phyloP scores from a whole-genome alignment of 306 rosid species.

The Acacia crassicarpa region DNA sequence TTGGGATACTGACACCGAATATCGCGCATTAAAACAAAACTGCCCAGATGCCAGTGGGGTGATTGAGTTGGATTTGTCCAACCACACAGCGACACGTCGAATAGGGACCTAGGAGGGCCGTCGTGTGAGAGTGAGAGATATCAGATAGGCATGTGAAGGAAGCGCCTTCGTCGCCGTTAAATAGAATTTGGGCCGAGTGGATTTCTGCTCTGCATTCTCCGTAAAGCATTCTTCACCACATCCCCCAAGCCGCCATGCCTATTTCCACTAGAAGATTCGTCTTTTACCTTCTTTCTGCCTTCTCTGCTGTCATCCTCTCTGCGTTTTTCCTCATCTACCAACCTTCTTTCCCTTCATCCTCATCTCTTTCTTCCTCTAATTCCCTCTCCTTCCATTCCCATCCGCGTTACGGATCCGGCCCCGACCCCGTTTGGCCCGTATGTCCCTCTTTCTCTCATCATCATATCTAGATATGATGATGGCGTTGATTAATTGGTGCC shows the following conservation, averaged over 20 bases:
- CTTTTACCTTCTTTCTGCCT: slow-evolving; percentile 56
- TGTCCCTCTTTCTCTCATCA: neutral
- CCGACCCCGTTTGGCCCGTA: slow-evolving; percentile 75
- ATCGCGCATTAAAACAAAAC: too few relatives aligned
- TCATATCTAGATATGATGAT: neutral
- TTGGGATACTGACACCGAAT: too few relatives aligned
- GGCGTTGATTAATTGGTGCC: neutral
- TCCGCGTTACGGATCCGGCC: slow-evolving; percentile 18
- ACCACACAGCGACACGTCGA: too few relatives aligned
- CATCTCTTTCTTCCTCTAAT: slow-evolving; percentile 17
- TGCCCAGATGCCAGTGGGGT: too few relatives aligned
- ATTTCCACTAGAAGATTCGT: slow-evolving; percentile 55
- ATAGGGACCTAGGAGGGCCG: too few relatives aligned
- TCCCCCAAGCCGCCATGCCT: neutral
- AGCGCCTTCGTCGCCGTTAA: neutral
- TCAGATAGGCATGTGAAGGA: neutral
- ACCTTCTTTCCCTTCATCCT: neutral
- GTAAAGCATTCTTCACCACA: neutral
- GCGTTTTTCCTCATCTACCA: slow-evolving; percentile 35
- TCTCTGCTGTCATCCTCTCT: slow-evolving; percentile 57
- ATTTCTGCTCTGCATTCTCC: neutral
- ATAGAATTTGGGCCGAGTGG: neutral
- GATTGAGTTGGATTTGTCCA: too few relatives aligned
- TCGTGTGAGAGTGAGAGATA: neutral
- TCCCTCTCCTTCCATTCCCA: slow-evolving; percentile 19